These are phyloP conservation scores for Silene coronaria DNA, from an alignment of 179 eudicot genomes.

Conservation along the genomic window DNA sequence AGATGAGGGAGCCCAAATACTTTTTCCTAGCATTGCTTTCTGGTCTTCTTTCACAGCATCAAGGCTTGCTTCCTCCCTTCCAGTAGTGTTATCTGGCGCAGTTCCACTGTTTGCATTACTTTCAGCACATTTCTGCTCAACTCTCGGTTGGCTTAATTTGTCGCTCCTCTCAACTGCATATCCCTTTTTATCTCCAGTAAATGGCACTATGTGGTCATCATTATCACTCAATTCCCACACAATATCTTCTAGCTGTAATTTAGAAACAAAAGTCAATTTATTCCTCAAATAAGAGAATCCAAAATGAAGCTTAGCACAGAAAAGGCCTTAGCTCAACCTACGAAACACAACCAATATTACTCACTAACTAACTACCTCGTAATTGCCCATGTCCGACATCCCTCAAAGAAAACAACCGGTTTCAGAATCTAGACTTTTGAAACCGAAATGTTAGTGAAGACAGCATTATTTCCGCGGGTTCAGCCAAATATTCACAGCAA, in stretches of 20 bases:
- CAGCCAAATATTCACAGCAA: constrained; percentile 6
- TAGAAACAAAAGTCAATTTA: constrained; percentile 2
- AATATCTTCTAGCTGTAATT: constrained; percentile 75
- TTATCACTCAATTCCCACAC: constrained; percentile 20
- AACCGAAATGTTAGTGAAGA: constrained; percentile 30
- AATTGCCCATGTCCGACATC: constrained; percentile 62
- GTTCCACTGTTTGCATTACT: neutral
- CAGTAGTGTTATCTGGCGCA: neutral
- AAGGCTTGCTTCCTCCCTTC: constrained; percentile 6
- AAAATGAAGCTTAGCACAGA: neutral
- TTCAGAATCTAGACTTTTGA: constrained; percentile 30
- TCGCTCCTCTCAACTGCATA: constrained; percentile 11
- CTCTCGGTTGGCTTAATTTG: neutral
- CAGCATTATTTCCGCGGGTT: constrained; percentile 23
- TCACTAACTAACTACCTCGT: constrained; percentile 41
- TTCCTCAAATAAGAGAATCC: neutral
- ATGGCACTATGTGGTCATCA: constrained; percentile 45
- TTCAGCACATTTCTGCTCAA: constrained; percentile 1
- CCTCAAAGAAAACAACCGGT: constrained; percentile 37
- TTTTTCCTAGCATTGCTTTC: constrained; percentile 47
- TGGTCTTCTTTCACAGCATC: constrained; percentile 17
- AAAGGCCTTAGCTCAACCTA: neutral
- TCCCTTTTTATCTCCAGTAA: constrained; percentile 31
- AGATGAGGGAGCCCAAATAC: constrained; percentile 33
- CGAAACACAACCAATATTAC: too few relatives aligned